Evolutionary conservation across 1,139 yeast species (phyloP), one percentile per base, ranked within the genome.

Genomic region (Blastobotrys persicus): DNA sequence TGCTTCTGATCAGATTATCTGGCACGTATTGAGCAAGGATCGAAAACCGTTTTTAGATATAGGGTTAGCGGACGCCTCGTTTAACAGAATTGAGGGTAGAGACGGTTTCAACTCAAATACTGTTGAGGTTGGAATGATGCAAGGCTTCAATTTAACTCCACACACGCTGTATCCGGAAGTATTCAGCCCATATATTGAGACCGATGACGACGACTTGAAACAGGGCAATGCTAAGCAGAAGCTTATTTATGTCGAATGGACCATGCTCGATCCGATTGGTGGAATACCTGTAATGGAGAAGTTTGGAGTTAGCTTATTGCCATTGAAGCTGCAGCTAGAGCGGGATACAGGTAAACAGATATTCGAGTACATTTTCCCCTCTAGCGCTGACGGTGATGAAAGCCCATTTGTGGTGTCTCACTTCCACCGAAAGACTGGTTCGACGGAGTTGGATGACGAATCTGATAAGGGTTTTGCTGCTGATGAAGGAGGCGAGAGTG

Each of bases 261-360:
- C 79, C 6, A 75, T 84, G 77, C 72, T 85, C 43, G 83, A 80
- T 35, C 88, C 95, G 0, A 86, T 89, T 48, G 97, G 96, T 3
- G 97, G 97, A 2, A 89, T 89, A 44, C 76, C 83, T 0, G 80
- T 88, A 28, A 69, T 89, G 58, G 78, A 76, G 19, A 71, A 76
- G 41, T 71, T 80, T 52, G 68, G 70, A 12, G 71, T 79, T 41
- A 59, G 70, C 3, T 63, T 87, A 34, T 80, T 79, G 55, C 96
- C 97, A 0, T 63, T 88, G 48, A 78, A 80, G 55, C 70, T 89
- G 31, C 88, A 85, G 60, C 69, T 89, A 57, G 96, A 89, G 59
- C 82, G 83, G 60, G 69, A 71, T 2, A 79, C 91, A 0, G 84
- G 89, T 1, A 79, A 78, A 51, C 73, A 73, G 52, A 61, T 89